phyloP scores from a whole-genome alignment of 2,329 filamentous ascomycete genomes.

The Arthrobotrys conoides region DNA sequence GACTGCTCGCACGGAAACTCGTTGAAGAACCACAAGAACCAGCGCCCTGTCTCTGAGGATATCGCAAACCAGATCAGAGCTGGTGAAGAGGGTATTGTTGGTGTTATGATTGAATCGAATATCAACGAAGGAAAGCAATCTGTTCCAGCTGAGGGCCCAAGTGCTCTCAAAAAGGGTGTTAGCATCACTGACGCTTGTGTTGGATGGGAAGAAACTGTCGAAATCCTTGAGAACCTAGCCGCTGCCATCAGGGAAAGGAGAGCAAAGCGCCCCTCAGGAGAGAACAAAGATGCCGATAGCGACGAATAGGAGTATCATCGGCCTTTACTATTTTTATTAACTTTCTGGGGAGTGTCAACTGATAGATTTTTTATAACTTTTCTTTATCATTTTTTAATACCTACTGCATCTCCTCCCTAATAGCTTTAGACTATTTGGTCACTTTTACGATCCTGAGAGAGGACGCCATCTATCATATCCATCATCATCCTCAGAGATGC shows the following conservation, averaged over 20 bases:
- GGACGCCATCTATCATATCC: slow-evolving; percentile 6
- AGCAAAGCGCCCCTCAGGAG: slow-evolving; percentile 57
- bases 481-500: slow-evolving; percentile 31
- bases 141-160: slow-evolving; percentile 80
- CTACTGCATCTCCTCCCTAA: slow-evolving; percentile 18
- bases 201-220: slow-evolving; percentile 89
- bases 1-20: slow-evolving; percentile 99
- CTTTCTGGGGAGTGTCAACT: neutral
- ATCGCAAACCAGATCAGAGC: slow-evolving; percentile 86
- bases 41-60: slow-evolving; percentile 88
- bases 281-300: slow-evolving; percentile 18
- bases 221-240: slow-evolving; percentile 82
- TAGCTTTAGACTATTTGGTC: slow-evolving; percentile 20
- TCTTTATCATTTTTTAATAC: slow-evolving; percentile 25
- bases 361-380: neutral
- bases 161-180: slow-evolving; percentile 89
- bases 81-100: slow-evolving; percentile 90
- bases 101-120: slow-evolving; percentile 99
- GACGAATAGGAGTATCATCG: slow-evolving; percentile 16
- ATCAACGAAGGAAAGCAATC: slow-evolving; percentile 96
- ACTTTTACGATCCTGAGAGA: neutral
- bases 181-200: slow-evolving; percentile 99
- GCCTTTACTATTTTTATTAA: neutral
- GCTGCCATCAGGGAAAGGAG: slow-evolving; percentile 83
- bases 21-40: slow-evolving; percentile 95